Evolutionary conservation across 495 filamentous ascomycete species (phyloP), one percentile per base, ranked within the genome.

Genomic region (Penicillium canescens): DNA sequence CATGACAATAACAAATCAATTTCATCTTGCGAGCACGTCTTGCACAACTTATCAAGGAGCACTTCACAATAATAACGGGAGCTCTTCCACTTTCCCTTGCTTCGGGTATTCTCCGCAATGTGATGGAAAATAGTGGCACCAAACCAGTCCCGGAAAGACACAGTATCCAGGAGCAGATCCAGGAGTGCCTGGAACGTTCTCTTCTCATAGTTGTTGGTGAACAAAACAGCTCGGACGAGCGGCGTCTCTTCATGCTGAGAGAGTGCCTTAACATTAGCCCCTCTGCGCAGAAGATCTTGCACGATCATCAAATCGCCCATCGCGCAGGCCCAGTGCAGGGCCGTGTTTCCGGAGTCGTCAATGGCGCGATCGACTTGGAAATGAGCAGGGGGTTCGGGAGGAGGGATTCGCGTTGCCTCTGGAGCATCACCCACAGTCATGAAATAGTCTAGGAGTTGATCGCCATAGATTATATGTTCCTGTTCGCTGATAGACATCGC

Each of bases 281-380:
- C 84, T 46, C 89, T 88, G 11, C 81, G 79, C 52, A 93, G 85
- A 4, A 98, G 75, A 61, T 93, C 84, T 65, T 85, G 89, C 50
- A 97, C 90, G 28, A 98, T 89, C 24, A 91, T 88, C 14, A 97
- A 74, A 62, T 98, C 94, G 37, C 93, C 94, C 94, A 98, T 98
- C n/a, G 94, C 88, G 52, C 90, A 88, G 14, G 91, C 94, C 94
- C 94, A 98, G 65, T 98, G 94, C 51, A 98, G 78, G 3, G 92
- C 91, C 3, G 89, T 93, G 60, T 97, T 91, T 4, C 84, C 83
- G 44, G 93, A 90, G 16, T 89, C 85, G 61, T 98, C 94, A 59
- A 98, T 96, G 24, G 85, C 74, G 65, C 90, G 88, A 72, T 98
- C 86, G 12, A 95, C 84, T 55, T 96, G 84, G 65, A 94, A 95